Percentiles rank a stretch among this genome's conserved stretches.
These are phyloP conservation scores for Epichloe festucae DNA, from an alignment of 2,329 filamentous ascomycete genomes.

Conservation along the genomic window DNA sequence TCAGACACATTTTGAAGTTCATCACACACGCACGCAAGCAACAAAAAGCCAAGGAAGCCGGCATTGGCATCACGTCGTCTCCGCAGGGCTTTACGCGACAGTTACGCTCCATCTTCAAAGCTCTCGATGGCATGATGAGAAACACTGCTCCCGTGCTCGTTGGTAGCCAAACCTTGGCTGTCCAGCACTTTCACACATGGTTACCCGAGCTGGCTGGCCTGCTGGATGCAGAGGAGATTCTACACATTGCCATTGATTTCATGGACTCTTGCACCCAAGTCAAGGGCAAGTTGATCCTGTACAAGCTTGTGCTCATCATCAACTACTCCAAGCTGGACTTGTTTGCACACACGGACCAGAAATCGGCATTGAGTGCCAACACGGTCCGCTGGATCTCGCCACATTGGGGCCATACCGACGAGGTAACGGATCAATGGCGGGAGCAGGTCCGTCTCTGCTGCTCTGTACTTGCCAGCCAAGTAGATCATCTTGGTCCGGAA, in stretches of 20 bases:
- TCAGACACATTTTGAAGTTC: conserved; percentile 84
- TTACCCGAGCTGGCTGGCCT: conserved; percentile 76
- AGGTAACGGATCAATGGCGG: conserved; percentile 73
- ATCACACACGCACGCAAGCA: conserved; percentile 80
- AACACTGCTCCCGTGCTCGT: conserved; percentile 75
- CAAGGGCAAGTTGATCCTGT: conserved; percentile 81
- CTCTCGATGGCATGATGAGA: conserved; percentile 79
- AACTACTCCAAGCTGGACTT: conserved; percentile 76
- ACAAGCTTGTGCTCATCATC: conserved; percentile 84
- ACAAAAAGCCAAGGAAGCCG: conserved; percentile 78
- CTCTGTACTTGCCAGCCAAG: conserved; percentile 78
- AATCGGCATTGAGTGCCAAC: conserved; percentile 60
- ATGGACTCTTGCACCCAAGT: conserved; percentile 81
- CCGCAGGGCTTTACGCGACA: conserved; percentile 67
- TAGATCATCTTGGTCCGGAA: conserved; percentile 64
- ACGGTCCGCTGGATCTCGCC: conserved; percentile 85
- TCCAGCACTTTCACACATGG: conserved; percentile 96
- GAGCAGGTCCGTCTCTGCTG: conserved; percentile 90
- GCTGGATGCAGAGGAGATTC: conserved; percentile 68
- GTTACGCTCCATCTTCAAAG: conserved; percentile 76
- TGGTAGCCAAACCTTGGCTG: conserved; percentile 85
- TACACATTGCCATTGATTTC: conserved; percentile 85
- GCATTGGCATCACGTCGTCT: conserved; percentile 68
- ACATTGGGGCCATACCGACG: conserved; percentile 71
- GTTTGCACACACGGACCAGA: conserved; percentile 67